A percentile compares a stretch with the other conserved stretches of the same genome.
Conservation (phyloP, 495 filamentous ascomycete species). For the Friedmanniomyces endolithicus region DNA sequence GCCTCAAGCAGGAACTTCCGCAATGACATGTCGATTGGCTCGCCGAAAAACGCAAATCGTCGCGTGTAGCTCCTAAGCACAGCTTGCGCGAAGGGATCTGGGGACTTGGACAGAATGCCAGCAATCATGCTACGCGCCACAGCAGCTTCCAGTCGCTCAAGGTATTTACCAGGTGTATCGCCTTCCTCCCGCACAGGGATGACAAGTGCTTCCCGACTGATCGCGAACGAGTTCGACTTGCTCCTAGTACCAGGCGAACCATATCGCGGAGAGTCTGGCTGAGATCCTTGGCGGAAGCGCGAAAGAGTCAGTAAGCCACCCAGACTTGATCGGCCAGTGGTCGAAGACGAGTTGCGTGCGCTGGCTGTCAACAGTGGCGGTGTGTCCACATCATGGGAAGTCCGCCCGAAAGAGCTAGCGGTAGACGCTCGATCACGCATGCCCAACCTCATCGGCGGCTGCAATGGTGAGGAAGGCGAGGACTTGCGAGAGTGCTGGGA, state of each 20-base stretch:
- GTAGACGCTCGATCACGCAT: constrained; percentile 75
- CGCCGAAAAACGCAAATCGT: constrained; percentile 83
- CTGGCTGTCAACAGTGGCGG: constrained; percentile 48
- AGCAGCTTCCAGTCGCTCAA: constrained; percentile 65
- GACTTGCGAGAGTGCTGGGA: constrained; percentile 57
- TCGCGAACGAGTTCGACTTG: constrained; percentile 57
- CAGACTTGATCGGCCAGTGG: constrained; percentile 74
- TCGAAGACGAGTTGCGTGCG: constrained; percentile 67
- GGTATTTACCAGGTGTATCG: constrained; percentile 82
- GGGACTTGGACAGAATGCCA: constrained; percentile 66
- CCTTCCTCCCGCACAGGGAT: constrained; percentile 72
- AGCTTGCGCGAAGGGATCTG: constrained; percentile 67
- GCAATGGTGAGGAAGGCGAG: constrained; percentile 55
- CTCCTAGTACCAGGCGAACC: constrained; percentile 57
- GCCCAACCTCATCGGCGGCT: constrained; percentile 38
- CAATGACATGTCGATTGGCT: constrained; percentile 95
- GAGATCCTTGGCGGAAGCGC: constrained; percentile 65
- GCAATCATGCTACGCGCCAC: constrained; percentile 69
- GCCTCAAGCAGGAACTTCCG: constrained; percentile 93
- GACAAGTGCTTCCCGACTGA: constrained; percentile 48
- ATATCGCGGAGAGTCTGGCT: constrained; percentile 49
- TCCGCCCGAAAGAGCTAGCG: constrained; percentile 56
- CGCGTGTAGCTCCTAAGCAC: constrained; percentile 90
- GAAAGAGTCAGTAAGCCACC: constrained; percentile 71
- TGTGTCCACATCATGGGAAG: constrained; percentile 43